phyloP scores from a whole-genome alignment of 495 filamentous ascomycete genomes.

The Hypoxylon perforatum region DNA sequence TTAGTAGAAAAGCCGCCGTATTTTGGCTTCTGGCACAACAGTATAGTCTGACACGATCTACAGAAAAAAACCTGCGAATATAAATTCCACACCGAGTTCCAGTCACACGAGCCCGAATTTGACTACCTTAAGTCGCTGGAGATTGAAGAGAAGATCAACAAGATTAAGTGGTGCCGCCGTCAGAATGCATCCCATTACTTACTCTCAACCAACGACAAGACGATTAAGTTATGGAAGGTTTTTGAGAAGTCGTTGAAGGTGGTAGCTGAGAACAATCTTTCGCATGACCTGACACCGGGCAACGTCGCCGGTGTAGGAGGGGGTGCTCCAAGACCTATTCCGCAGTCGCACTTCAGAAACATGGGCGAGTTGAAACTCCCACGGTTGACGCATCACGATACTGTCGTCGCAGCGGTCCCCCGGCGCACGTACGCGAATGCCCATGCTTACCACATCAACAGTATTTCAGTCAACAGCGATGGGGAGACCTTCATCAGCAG shows the following conservation, averaged over 20 bases:
- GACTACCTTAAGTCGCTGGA: slow-evolving; percentile 99
- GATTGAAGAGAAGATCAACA: slow-evolving; percentile 99
- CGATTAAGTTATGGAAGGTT: slow-evolving; percentile 99
- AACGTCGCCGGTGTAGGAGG: slow-evolving; percentile 75
- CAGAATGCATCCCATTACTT: slow-evolving; percentile 99
- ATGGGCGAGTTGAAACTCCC: slow-evolving; percentile 90
- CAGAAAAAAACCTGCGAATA: slow-evolving; percentile 99
- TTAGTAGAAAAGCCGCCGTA: slow-evolving; percentile 58
- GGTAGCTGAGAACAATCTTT: slow-evolving; percentile 98
- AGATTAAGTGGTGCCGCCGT: slow-evolving; percentile 99
- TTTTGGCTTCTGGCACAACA: slow-evolving; percentile 37
- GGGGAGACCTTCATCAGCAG: slow-evolving; percentile 99
- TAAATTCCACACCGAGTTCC: slow-evolving; percentile 99
- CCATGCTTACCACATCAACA: slow-evolving; percentile 99
- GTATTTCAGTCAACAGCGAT: slow-evolving; percentile 99
- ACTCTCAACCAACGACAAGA: slow-evolving; percentile 98
- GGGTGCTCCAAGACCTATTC: slow-evolving; percentile 72
- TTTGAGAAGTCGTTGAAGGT: slow-evolving; percentile 99
- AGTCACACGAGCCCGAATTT: slow-evolving; percentile 99
- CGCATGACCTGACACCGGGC: slow-evolving; percentile 89
- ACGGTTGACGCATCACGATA: slow-evolving; percentile 96
- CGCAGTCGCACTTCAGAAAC: slow-evolving; percentile 79
- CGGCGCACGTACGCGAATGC: slow-evolving; percentile 97
- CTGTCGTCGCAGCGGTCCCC: slow-evolving; percentile 95
- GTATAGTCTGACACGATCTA: slow-evolving; percentile 28